phyloP scores from a whole-genome alignment of 257 asterid species.

The Plantago elongata region DNA sequence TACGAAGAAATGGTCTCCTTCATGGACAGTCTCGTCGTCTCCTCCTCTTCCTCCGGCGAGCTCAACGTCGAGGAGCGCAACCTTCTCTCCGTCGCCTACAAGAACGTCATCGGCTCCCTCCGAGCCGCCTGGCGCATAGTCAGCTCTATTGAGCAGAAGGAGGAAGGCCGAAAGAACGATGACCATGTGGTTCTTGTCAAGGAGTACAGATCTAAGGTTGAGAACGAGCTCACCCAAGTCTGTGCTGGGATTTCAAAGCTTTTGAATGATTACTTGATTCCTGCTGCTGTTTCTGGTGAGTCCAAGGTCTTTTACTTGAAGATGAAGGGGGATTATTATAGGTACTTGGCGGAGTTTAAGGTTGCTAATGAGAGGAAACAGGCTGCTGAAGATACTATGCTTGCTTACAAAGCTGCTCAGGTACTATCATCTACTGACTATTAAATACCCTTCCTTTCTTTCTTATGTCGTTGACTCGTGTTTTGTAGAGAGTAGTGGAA shows the following conservation, averaged over 20 bases:
- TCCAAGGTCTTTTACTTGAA: slow-evolving; percentile 66
- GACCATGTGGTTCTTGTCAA: slow-evolving; percentile 60
- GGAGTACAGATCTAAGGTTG: slow-evolving; percentile 68
- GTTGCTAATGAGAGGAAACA: slow-evolving; percentile 49
- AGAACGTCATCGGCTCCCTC: slow-evolving; percentile 77
- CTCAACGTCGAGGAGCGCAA: slow-evolving; percentile 69
- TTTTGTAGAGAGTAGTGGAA: too few species aligned
- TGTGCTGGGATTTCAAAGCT: slow-evolving; percentile 56
- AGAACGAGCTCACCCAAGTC: slow-evolving; percentile 47
- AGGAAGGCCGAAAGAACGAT: slow-evolving; percentile 66
- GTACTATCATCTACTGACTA: slow-evolving; percentile 15
- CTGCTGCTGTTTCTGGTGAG: slow-evolving; percentile 45
- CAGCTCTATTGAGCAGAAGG: slow-evolving; percentile 64
- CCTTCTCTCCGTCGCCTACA: slow-evolving; percentile 63
- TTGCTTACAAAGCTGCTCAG: slow-evolving; percentile 70
- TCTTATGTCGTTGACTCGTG: background rate
- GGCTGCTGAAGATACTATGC: slow-evolving; percentile 72
- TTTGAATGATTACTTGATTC: slow-evolving; percentile 36
- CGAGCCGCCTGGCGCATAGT: slow-evolving; percentile 76
- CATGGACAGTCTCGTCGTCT: slow-evolving; percentile 58
- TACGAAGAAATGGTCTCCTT: slow-evolving; percentile 73
- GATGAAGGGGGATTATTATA: slow-evolving; percentile 70
- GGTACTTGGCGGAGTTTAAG: slow-evolving; percentile 67
- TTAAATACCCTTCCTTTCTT: too few species aligned
- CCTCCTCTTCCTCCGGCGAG: slow-evolving; percentile 41